Base-by-base conservation (phyloP, 2,329 filamentous ascomycete genomes). In the Aspergillus pseudoviridinutans region DNA sequence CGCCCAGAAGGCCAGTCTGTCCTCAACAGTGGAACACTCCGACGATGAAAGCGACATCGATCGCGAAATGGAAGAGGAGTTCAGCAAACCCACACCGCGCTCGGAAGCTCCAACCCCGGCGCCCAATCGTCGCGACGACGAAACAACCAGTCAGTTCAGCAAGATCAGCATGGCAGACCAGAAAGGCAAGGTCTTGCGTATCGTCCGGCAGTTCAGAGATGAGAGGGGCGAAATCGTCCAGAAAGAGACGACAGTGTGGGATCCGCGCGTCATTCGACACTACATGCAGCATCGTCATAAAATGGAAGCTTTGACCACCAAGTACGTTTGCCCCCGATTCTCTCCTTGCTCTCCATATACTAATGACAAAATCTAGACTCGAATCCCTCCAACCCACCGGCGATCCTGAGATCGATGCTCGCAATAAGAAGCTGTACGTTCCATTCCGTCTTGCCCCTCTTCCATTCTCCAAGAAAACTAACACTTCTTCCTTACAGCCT, bases 211-310 rank as follows among this genome's bases (percentile, higher is more conserved):
- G 44, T 79, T 84, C 49, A 80, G 74, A 53, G 87, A 88, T 64
- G 81, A 83, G 47, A 83, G 84, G 62, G 87, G 88, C 55, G 84
- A 91, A 65, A 76, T 87, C 17, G 78, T 85, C 56, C 80, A 81
- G 27, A 80, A 83, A 51, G 80, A 81, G 9, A 80, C 87, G 55
- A 74, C 85, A 35, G 82, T 96, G 29, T 87, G 87, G 64, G 92
- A 97, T 71, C 86, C 89, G 1, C 87, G 90, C 51, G 91, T 97
- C 52, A 96, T 96, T 74, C 86, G 89, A 59, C 89, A 92, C 72
- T 99, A 99, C 72, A 83, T 90, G 70, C 92, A 90, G 76, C 83
- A 89, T 61, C 87, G 90, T 63, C 85, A 88, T 58, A 85, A 87
- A 63, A 81, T 85, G 60, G 86, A 91, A 62, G 82, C 90, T 58